A percentile compares a stretch with the other conserved stretches of the same genome.
phyloP scores from a whole-genome alignment of 116 monocot genomes.

The Dioscorea cayenensis region DNA sequence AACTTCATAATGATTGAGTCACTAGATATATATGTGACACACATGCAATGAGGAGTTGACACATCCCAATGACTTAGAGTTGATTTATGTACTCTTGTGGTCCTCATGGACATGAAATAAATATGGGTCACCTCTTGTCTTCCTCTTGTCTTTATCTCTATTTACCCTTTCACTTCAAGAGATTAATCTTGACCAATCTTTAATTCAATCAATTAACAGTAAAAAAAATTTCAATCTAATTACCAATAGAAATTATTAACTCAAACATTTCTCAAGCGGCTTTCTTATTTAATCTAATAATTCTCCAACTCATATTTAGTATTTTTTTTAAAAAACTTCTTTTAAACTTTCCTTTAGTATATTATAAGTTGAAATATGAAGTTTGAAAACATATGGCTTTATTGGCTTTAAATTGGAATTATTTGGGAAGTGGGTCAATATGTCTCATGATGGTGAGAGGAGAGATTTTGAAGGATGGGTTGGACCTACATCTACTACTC shows the following conservation, averaged over 20 bases:
- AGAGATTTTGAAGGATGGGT: not conserved
- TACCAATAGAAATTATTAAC: not conserved
- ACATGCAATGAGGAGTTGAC: not conserved
- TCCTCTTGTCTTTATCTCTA: not conserved
- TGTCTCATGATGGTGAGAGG: slow-evolving; percentile 7
- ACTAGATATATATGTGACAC: not conserved
- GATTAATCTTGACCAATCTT: not conserved
- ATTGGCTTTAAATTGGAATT: not conserved
- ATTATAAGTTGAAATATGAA: not conserved
- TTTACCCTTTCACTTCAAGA: not conserved
- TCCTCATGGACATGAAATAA: not conserved
- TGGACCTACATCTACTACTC: not conserved
- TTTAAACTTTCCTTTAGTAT: too few species aligned
- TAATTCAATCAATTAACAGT: not conserved
- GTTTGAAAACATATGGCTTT: not conserved
- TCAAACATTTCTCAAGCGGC: too few species aligned
- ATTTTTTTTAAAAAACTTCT: not conserved
- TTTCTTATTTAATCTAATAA: too few species aligned
- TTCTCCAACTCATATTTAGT: too few species aligned
- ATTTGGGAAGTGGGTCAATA: not conserved
- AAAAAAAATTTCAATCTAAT: not conserved
- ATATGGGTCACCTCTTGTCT: not conserved
- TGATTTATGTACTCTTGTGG: not conserved
- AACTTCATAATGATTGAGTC: not conserved
- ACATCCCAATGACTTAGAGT: not conserved